Percentiles rank a stretch among this genome's conserved stretches.
Conservation (phyloP, 257 asterid genomes). For the Striga asiatica region DNA sequence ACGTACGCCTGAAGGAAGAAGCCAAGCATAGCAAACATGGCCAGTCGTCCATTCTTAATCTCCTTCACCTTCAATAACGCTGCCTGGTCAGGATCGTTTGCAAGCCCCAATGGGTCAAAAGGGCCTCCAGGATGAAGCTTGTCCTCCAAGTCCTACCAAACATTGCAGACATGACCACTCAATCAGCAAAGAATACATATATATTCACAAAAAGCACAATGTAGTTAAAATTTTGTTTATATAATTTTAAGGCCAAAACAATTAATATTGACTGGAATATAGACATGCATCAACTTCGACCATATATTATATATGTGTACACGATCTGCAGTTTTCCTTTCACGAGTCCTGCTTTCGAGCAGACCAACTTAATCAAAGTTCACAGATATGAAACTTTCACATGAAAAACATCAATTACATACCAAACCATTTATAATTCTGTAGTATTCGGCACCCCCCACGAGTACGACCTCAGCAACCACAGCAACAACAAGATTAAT, state of each 20-base stretch:
- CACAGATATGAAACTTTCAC: background rate
- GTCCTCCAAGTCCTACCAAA: slow-evolving; percentile 74
- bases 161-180: no score
- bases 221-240: no score
- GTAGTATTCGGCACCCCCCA: slow-evolving; percentile 96
- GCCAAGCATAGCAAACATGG: slow-evolving; percentile 92
- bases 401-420: background rate
- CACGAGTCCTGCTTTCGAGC: no score
- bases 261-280: no score
- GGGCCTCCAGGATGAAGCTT: slow-evolving; percentile 98
- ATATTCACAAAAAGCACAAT: no score
- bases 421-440: slow-evolving; percentile 87
- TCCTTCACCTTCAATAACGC: slow-evolving; percentile 91
- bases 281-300: no score
- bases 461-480: slow-evolving; percentile 75
- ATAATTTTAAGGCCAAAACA: no score
- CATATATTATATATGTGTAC: no score
- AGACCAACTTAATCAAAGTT: background rate
- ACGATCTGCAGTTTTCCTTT: no score
- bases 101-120: slow-evolving; percentile 84
- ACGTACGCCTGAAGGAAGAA: slow-evolving; percentile 96
- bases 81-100: slow-evolving; percentile 90
- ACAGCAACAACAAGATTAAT: slow-evolving; percentile 77
- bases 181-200: no score
- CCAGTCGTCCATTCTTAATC: slow-evolving; percentile 79